Percentiles rank a stretch among this genome's conserved stretches.
Conservation (phyloP, 352 stramenopile species). For the Globisporangium lucens region DNA sequence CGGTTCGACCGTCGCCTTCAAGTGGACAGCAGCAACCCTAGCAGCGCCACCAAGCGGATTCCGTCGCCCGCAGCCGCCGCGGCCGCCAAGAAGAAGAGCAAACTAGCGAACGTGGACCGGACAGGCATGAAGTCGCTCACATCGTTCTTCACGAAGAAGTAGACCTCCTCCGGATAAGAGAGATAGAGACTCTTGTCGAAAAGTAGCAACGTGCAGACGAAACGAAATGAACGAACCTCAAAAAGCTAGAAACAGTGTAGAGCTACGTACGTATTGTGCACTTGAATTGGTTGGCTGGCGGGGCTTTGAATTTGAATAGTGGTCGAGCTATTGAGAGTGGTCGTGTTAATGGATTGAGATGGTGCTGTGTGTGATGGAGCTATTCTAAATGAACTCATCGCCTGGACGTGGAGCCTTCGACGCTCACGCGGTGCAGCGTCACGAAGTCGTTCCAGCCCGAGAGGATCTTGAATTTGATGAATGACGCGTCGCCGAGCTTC, state of each 20-base stretch:
- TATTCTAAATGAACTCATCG: constrained; percentile 7
- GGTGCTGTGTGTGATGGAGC: not conserved
- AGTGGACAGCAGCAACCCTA: constrained; percentile 13
- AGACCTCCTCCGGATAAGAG: constrained; percentile 6
- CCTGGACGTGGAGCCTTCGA: constrained; percentile 67
- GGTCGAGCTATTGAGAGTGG: not conserved
- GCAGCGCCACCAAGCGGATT: constrained; percentile 31
- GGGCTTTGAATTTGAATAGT: not conserved
- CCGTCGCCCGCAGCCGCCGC: constrained; percentile 23
- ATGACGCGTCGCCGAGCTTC: constrained; percentile 67
- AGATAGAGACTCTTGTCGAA: not conserved
- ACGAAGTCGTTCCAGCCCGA: constrained; percentile 84
- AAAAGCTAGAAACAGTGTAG: not conserved
- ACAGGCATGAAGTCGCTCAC: constrained; percentile 83
- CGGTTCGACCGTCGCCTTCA: constrained; percentile 34
- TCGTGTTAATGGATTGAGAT: not conserved
- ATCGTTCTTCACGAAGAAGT: constrained; percentile 83
- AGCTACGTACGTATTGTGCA: not conserved
- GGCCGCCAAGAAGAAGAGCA: constrained; percentile 75
- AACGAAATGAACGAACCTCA: not conserved
- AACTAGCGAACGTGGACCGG: constrained; percentile 70
- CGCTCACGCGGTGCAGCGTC: constrained; percentile 67
- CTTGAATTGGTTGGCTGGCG: not conserved
- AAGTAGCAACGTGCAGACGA: not conserved
- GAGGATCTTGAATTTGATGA: constrained; percentile 83